Base-by-base conservation (phyloP, 495 filamentous ascomycete genomes). In the Ramalina intermedia region DNA sequence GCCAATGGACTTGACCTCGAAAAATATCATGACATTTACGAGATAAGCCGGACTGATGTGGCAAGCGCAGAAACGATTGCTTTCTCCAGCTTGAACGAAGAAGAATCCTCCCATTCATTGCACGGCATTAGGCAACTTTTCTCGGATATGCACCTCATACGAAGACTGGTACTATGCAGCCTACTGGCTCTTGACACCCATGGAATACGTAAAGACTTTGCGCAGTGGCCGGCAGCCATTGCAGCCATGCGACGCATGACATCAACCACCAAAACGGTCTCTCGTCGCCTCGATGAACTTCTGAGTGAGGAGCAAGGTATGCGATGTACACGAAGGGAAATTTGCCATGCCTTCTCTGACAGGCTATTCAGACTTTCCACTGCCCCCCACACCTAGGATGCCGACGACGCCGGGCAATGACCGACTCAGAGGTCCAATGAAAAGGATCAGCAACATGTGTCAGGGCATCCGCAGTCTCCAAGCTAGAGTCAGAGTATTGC, bases 381-480 rank as follows among this genome's bases (percentile, higher is more conserved):
- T 75, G 26, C 79, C 80, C 24, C 74, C 64, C 18, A 81, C 84
- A 8, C 78, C 84, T 14, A 78, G 82, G 41, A 63, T 77, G 17
- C 82, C 86, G 0, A 62, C 81, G 16, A 87, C 83, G 16, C 84
- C 88, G 39, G 73, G 73, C 17, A 81, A 81, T 43, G 89, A 96
- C 52, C 76, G 81, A 38, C 76, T 89, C 61, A 81, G 88, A 42
- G 78, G 80, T 27, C 91, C 94, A 61, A 77, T 94, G 42, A 78
- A 85, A 51, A 86, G 88, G 58, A 71, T 98, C 40, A 85, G 82
- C 62, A 82, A 83, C 5, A 74, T 98, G 21, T 93, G 87, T 1
- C 84, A 89, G 53, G 89, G 89, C 17, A 90, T 98, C 46, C 81
- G 87, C 11, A 84, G 85, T 8, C 77, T 98, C 21, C 90, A 96